Percentiles rank a stretch among this genome's conserved stretches.
phyloP scores from a whole-genome alignment of 2,329 filamentous ascomycete species.

The Epichloe gansuensis region DNA sequence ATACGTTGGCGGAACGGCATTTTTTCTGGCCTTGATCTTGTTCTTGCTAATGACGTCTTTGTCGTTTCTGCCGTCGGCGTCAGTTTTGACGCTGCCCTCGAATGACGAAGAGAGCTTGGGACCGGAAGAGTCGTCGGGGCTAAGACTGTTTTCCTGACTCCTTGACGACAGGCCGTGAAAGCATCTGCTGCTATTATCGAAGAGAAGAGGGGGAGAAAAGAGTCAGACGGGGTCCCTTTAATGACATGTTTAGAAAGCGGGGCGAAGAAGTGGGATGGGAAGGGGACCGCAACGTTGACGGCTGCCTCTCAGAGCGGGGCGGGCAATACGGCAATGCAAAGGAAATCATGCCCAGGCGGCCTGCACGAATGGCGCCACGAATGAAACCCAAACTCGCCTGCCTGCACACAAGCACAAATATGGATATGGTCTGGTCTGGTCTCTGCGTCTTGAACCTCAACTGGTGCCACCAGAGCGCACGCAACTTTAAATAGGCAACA shows the following conservation, averaged over 20 bases:
- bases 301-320: background rate
- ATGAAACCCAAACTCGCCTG: background rate
- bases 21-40: constrained; percentile 7
- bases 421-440: too few relatives aligned
- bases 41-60: background rate
- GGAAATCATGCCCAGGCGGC: background rate
- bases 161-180: constrained; percentile 4
- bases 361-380: background rate
- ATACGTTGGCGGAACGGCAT: constrained; percentile 31
- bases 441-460: too few relatives aligned
- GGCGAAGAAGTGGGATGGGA: background rate
- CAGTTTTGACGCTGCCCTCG: background rate
- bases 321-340: too few relatives aligned
- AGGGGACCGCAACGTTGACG: background rate
- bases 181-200: constrained; percentile 3
- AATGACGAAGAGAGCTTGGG: background rate
- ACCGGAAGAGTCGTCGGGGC: constrained; percentile 4
- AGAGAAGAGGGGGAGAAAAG: background rate
- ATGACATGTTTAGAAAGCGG: constrained; percentile 3
- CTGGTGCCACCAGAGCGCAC: too few relatives aligned
- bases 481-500: too few relatives aligned
- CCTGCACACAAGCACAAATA: too few relatives aligned
- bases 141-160: constrained; percentile 4
- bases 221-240: background rate
- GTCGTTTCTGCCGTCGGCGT: background rate